Percentiles rank a stretch among this genome's conserved stretches.
Conservation (phyloP, 148 eudicot species). For the Polygonum aviculare region DNA sequence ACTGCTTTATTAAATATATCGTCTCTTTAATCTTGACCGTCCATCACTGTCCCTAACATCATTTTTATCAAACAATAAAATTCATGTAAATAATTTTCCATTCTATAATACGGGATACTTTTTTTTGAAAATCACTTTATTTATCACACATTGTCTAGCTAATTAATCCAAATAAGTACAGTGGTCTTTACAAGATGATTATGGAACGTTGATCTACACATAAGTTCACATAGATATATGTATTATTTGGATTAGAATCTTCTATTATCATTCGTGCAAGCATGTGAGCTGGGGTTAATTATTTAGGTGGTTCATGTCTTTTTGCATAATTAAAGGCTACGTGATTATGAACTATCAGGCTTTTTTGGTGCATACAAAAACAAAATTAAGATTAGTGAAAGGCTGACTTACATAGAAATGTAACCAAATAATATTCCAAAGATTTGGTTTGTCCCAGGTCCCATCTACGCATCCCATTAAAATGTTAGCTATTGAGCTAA, state of each 20-base stretch:
- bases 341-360: neutral
- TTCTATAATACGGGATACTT: too few relatives aligned
- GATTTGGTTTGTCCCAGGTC: conserved; percentile 4
- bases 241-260: neutral
- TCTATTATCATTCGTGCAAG: neutral
- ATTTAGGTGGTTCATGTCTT: neutral
- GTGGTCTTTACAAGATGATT: too few relatives aligned
- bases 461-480: neutral
- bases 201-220: neutral
- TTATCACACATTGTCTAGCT: too few relatives aligned
- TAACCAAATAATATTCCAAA: neutral
- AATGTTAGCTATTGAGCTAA: neutral
- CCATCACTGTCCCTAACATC: neutral
- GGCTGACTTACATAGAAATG: neutral
- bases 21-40: neutral
- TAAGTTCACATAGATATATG: neutral
- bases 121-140: too few relatives aligned
- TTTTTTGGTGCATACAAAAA: neutral
- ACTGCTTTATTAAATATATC: neutral
- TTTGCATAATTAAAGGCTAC: neutral
- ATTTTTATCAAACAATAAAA: neutral
- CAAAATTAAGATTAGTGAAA: neutral
- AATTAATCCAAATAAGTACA: too few relatives aligned
- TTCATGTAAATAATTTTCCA: too few relatives aligned
- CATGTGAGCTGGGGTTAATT: neutral